Conservation (phyloP, 2,329 filamentous ascomycete species). For the Fusarium bactridioides region DNA sequence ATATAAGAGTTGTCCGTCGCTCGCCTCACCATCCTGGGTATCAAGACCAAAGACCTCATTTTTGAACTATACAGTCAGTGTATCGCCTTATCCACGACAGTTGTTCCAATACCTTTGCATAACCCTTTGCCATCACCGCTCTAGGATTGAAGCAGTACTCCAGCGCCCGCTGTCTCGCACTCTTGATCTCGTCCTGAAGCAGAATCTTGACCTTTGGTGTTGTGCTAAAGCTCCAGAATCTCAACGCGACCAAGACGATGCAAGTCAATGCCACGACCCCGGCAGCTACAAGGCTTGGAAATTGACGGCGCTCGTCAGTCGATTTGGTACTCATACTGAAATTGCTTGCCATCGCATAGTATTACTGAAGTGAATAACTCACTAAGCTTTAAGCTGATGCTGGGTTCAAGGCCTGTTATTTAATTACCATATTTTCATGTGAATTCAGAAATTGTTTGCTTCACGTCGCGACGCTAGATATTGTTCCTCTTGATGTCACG, state of each 20-base stretch:
- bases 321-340: neutral
- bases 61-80: neutral
- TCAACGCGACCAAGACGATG: accelerated
- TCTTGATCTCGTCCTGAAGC: slow-evolving; percentile 6
- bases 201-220: neutral
- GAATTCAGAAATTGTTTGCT: neutral
- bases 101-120: neutral
- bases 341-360: neutral
- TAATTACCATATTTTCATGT: neutral
- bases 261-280: accelerated
- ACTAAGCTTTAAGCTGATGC: accelerated
- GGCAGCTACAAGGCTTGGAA: accelerated
- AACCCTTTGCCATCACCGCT: slow-evolving; percentile 2
- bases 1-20: neutral
- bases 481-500: neutral
- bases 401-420: neutral
- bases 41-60: slow-evolving; percentile 16
- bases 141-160: slow-evolving; percentile 20
- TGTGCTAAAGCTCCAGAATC: accelerated
- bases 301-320: accelerated
- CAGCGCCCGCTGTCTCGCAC: neutral
- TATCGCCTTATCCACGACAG: accelerated
- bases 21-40: neutral
- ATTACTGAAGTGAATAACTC: accelerated
- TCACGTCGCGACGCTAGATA: neutral